Conservation (phyloP, 208 protist species). For the Tetramitus jugosus region DNA sequence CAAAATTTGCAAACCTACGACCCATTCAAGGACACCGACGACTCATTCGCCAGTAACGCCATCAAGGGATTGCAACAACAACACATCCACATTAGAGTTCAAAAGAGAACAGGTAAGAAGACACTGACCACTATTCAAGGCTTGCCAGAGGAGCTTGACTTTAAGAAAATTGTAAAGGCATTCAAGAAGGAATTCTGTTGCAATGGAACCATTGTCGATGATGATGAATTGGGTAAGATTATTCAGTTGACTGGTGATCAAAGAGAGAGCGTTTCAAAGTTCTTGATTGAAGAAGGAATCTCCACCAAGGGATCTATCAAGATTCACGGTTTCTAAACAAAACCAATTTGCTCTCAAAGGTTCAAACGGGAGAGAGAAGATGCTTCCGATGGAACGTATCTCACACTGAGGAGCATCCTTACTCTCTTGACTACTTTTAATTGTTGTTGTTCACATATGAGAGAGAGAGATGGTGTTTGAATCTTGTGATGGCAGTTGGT, state of each 20-base stretch:
- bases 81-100: constrained; percentile 86
- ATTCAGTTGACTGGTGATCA: constrained; percentile 93
- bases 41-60: no score
- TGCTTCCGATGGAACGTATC: no score
- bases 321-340: constrained; percentile 82
- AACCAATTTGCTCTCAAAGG: no score
- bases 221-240: constrained; percentile 68
- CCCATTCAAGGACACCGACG: background rate
- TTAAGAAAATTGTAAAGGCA: constrained; percentile 71
- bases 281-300: constrained; percentile 83
- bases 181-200: constrained; percentile 76
- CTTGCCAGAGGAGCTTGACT: constrained; percentile 76
- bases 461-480: no score
- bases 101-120: constrained; percentile 90
- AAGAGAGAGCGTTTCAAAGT: constrained; percentile 73
- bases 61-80: background rate
- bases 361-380: no score
- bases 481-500: no score
- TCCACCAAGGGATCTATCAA: constrained; percentile 68
- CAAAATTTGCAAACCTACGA: no score
- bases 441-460: no score
- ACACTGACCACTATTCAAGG: constrained; percentile 88
- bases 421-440: no score
- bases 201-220: constrained; percentile 81
- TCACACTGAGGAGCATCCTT: no score